Evolutionary conservation across 164 flowering plant species (phyloP).

Genomic region (Dillenia suffruticosa): DNA sequence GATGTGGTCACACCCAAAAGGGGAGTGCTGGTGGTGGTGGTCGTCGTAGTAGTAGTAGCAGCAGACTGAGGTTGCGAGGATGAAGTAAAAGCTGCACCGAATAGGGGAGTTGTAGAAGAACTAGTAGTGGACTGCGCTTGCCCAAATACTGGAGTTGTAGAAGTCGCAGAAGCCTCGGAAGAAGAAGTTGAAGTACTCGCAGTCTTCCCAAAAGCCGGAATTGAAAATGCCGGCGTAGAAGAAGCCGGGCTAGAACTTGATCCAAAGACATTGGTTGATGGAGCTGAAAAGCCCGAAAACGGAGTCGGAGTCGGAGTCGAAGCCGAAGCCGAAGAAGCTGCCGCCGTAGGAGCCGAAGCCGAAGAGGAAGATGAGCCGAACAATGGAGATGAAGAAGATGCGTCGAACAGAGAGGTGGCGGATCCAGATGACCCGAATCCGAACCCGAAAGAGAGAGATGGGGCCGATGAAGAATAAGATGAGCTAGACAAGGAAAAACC

Average conservation of each 20-base stretch:
- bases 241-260: slow-evolving; percentile 11
- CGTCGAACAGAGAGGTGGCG: slow-evolving; percentile 8
- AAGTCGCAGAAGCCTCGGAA: slow-evolving; percentile 24
- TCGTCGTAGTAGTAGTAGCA: neutral
- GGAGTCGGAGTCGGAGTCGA: neutral
- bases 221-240: slow-evolving; percentile 8
- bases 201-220: slow-evolving; percentile 21
- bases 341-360: neutral
- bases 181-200: slow-evolving; percentile 19
- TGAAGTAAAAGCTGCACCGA: no score
- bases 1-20: no score
- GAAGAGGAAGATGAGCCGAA: slow-evolving; percentile 15
- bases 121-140: slow-evolving; percentile 37
- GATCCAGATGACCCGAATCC: slow-evolving; percentile 6
- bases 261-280: neutral
- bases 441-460: slow-evolving; percentile 13
- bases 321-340: slow-evolving; percentile 8
- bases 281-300: slow-evolving; percentile 2
- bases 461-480: slow-evolving; percentile 5
- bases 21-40: neutral
- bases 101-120: slow-evolving; percentile 11
- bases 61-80: no score
- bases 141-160: slow-evolving; percentile 40
- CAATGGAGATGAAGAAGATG: slow-evolving; percentile 9
- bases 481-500: neutral